phyloP scores from a whole-genome alignment of 2,329 filamentous ascomycete species.

The Trichophyton mentagrophytes region DNA sequence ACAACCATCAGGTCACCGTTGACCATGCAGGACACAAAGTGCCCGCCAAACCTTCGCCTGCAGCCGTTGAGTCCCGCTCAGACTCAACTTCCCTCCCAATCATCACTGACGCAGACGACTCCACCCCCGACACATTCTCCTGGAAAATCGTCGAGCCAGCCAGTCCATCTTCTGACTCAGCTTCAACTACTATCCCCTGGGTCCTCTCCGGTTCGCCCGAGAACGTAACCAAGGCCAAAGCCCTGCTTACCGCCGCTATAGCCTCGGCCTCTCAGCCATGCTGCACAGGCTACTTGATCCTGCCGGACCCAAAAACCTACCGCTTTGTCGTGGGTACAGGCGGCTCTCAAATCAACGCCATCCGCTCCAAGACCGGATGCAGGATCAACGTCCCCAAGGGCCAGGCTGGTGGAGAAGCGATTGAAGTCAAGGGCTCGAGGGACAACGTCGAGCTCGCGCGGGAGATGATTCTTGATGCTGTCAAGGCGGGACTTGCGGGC shows the following conservation, averaged over 20 bases:
- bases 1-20: constrained; percentile 75
- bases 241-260: constrained; percentile 59
- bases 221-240: constrained; percentile 68
- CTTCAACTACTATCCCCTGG: constrained; percentile 53
- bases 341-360: constrained; percentile 82
- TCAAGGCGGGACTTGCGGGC: constrained; percentile 36
- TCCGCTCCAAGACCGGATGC: constrained; percentile 83
- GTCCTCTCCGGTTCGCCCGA: constrained; percentile 68
- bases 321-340: constrained; percentile 79
- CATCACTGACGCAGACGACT: constrained; percentile 73
- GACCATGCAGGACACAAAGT: constrained; percentile 74
- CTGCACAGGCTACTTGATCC: constrained; percentile 71
- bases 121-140: constrained; percentile 55
- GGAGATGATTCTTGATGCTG: constrained; percentile 75
- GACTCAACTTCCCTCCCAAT: constrained; percentile 57
- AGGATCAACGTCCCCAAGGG: constrained; percentile 86
- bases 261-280: constrained; percentile 40
- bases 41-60: constrained; percentile 52
- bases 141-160: constrained; percentile 63
- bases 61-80: constrained; percentile 30
- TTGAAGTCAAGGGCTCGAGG: constrained; percentile 70
- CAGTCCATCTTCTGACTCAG: constrained; percentile 18
- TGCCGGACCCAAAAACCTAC: constrained; percentile 82
- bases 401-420: constrained; percentile 62
- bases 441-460: constrained; percentile 77